phyloP scores from a whole-genome alignment of 768 basidiomycete species.

The Candolleomyces aberdarensis region DNA sequence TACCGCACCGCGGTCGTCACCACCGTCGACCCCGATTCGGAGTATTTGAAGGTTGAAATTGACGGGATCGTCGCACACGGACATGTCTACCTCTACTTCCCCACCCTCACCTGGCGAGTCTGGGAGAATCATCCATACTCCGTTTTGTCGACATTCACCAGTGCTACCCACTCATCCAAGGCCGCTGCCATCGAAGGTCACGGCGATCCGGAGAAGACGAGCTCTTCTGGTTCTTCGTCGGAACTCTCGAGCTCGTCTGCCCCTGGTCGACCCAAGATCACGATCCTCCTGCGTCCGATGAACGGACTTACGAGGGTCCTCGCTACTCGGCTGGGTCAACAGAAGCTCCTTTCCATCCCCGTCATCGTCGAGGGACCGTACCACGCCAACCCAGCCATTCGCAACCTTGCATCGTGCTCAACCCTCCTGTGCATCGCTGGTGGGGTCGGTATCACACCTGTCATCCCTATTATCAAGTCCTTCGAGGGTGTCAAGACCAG shows the following conservation, averaged over 20 bases:
- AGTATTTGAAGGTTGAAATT: slow-evolving; percentile 8
- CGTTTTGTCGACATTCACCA: slow-evolving; percentile 5
- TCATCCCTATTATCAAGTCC: slow-evolving; percentile 5
- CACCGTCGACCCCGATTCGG: slow-evolving; percentile 3
- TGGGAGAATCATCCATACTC: slow-evolving; percentile 13
- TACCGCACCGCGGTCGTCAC: slow-evolving; percentile 6
- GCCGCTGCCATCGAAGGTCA: background rate
- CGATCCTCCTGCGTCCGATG: slow-evolving; percentile 6
- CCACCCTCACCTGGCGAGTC: slow-evolving; percentile 6
- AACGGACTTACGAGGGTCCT: slow-evolving; percentile 1
- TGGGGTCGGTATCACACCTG: slow-evolving; percentile 10
- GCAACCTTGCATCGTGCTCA: slow-evolving; percentile 6
- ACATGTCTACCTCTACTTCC: slow-evolving; percentile 11
- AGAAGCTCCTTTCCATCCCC: slow-evolving; percentile 3
- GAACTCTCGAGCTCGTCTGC: no score
- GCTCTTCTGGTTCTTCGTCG: no score
- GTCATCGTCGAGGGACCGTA: slow-evolving; percentile 9
- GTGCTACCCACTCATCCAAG: background rate
- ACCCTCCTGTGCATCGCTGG: slow-evolving; percentile 9
- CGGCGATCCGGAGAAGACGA: background rate
- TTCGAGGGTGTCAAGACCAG: slow-evolving; percentile 1
- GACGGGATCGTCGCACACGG: slow-evolving; percentile 7
- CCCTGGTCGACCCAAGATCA: background rate
- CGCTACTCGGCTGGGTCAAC: background rate
- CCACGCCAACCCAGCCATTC: slow-evolving; percentile 8